phyloP scores from a whole-genome alignment of 805 yeast species.

The Helenozyma baotianmanensis region DNA sequence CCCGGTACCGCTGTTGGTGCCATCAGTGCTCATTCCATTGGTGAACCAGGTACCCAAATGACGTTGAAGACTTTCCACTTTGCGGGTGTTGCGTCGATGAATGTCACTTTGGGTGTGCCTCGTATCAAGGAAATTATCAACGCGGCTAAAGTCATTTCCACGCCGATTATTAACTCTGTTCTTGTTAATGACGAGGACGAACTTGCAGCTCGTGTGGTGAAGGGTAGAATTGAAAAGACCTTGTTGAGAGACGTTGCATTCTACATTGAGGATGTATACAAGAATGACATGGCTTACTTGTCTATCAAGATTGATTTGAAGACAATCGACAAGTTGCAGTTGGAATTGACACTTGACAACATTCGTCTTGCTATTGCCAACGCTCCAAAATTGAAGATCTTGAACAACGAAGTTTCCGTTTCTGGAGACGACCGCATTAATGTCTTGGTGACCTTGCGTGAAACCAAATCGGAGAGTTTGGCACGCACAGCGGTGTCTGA shows the following conservation, averaged over 20 bases:
- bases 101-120: conserved; percentile 95
- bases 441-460: conserved; percentile 49
- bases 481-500: conserved; percentile 32
- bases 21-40: conserved; percentile 97
- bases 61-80: conserved; percentile 95
- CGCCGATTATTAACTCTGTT: conserved; percentile 94
- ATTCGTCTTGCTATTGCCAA: conserved; percentile 75
- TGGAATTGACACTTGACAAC: conserved; percentile 82
- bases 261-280: conserved; percentile 91
- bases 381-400: conserved; percentile 88
- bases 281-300: conserved; percentile 69
- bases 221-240: conserved; percentile 95
- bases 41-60: conserved; percentile 99
- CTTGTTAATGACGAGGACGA: conserved; percentile 91
- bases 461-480: conserved; percentile 32
- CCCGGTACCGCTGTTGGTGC: conserved; percentile 99
- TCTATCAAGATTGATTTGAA: conserved; percentile 76
- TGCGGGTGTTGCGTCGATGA: conserved; percentile 96
- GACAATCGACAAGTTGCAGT: conserved; percentile 84
- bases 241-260: conserved; percentile 78
- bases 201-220: conserved; percentile 97
- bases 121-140: conserved; percentile 97
- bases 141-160: conserved; percentile 90
- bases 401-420: conserved; percentile 64
- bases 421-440: conserved; percentile 62